Evolutionary conservation across 208 protist genomes (phyloP).

Genomic region (Phytomonas francai): DNA sequence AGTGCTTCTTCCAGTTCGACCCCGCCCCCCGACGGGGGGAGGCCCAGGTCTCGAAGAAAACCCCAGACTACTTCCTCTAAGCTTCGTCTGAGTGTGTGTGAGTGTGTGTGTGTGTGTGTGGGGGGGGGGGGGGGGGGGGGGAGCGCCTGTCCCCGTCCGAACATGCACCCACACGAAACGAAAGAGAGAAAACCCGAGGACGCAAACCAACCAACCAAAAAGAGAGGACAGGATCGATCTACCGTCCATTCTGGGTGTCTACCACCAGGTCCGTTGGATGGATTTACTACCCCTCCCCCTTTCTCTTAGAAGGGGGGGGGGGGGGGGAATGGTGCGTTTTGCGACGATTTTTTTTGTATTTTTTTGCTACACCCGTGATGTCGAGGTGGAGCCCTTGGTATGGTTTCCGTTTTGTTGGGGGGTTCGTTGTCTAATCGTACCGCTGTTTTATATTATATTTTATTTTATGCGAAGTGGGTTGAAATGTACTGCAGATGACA

Average conservation of each 20-base stretch:
- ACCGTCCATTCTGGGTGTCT: too few species aligned
- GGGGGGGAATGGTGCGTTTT: background rate
- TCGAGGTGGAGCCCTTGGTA: background rate
- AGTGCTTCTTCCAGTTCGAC: constrained; percentile 98
- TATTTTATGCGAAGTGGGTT: background rate
- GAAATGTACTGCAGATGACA: background rate
- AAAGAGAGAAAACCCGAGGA: background rate
- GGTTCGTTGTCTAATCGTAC: background rate
- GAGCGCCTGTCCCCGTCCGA: background rate
- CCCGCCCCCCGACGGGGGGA: constrained; percentile 97
- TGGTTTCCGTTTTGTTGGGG: background rate
- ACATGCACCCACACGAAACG: too few species aligned
- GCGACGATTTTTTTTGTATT: background rate
- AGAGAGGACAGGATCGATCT: too few species aligned
- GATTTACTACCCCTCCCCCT: too few species aligned
- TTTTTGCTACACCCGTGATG: background rate
- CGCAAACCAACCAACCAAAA: too few species aligned
- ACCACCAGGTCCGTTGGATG: too few species aligned
- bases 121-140: background rate
- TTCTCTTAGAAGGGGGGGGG: background rate
- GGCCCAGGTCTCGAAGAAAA: constrained; percentile 95
- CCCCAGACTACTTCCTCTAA: constrained; percentile 98
- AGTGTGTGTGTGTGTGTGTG: too few species aligned
- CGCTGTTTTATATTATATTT: too few species aligned
- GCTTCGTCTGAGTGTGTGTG: background rate